Evolutionary conservation across 1,139 yeast species (phyloP).

Genomic region (Diutina scorzettiae): DNA sequence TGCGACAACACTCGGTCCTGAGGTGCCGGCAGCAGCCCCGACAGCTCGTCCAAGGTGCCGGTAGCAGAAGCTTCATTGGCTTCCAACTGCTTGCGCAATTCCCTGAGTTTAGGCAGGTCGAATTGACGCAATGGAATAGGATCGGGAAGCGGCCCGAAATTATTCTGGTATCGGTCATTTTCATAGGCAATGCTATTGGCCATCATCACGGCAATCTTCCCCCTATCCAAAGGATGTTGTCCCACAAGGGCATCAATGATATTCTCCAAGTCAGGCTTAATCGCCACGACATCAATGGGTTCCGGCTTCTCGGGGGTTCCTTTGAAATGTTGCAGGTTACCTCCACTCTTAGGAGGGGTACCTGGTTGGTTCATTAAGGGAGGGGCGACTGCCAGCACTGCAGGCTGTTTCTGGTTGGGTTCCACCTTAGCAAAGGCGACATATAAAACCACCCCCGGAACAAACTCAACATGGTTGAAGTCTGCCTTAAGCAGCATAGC

Average conservation of each 20-base stretch:
- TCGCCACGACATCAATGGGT: background rate
- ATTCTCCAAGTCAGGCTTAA: background rate
- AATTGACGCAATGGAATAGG: conserved; percentile 54
- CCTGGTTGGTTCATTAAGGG: background rate
- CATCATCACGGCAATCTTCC: background rate
- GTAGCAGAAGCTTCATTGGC: conserved; percentile 19
- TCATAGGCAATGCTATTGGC: background rate
- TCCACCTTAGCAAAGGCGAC: conserved; percentile 56
- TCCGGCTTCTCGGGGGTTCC: background rate
- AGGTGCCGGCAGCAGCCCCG: conserved; percentile 1
- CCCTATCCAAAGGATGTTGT: background rate
- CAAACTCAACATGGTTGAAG: conserved; percentile 71
- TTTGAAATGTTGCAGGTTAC: background rate
- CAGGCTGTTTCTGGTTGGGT: background rate
- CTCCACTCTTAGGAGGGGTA: conserved; percentile 1
- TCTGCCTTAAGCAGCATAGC: conserved; percentile 71
- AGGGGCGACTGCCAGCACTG: background rate
- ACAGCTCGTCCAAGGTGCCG: background rate
- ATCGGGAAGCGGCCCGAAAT: conserved; percentile 64
- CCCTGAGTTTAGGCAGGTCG: conserved; percentile 74
- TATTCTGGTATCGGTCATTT: conserved; percentile 18
- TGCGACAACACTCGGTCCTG: conserved; percentile 15
- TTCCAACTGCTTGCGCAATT: conserved; percentile 45
- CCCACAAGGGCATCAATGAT: background rate
- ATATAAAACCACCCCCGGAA: conserved; percentile 56